These are phyloP conservation scores for Citrus mangshanensis DNA, from an alignment of 345 rosid genomes.

Conservation along the genomic window DNA sequence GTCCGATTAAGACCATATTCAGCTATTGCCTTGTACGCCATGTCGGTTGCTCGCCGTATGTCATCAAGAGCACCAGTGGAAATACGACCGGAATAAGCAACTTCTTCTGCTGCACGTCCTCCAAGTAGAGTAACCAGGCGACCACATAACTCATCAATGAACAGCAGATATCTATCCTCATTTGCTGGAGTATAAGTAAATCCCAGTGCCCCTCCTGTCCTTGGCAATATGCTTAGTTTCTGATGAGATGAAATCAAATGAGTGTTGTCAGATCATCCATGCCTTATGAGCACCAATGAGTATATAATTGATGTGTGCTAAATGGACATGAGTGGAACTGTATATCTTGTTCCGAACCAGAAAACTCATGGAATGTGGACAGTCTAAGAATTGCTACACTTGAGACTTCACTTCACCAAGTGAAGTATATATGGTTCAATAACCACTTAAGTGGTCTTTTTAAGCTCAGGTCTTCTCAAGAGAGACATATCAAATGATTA, in stretches of 20 bases:
- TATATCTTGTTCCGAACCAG: background rate
- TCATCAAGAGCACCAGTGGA: constrained; percentile 97
- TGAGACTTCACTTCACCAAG: background rate
- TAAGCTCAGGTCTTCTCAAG: background rate
- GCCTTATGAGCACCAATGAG: background rate
- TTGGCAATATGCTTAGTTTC: constrained; percentile 97
- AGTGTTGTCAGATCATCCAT: background rate
- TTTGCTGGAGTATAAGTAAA: constrained; percentile 79
- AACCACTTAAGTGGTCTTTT: background rate
- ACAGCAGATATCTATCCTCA: constrained; percentile 92
- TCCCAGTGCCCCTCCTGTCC: constrained; percentile 96
- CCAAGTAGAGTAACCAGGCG: constrained; percentile 96
- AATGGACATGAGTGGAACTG: background rate
- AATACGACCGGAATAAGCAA: constrained; percentile 83
- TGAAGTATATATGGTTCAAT: background rate
- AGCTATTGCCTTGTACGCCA: constrained; percentile 96
- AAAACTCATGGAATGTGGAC: background rate
- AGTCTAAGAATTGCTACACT: background rate
- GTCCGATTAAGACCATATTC: constrained; percentile 93
- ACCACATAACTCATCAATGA: constrained; percentile 89
- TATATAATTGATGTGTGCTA: background rate
- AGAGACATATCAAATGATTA: background rate
- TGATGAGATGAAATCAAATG: constrained; percentile 25
- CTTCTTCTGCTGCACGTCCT: constrained; percentile 98
- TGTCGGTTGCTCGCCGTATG: constrained; percentile 87